phyloP scores from a whole-genome alignment of 352 stramenopile genomes.

The Paralagenidium karlingii region DNA sequence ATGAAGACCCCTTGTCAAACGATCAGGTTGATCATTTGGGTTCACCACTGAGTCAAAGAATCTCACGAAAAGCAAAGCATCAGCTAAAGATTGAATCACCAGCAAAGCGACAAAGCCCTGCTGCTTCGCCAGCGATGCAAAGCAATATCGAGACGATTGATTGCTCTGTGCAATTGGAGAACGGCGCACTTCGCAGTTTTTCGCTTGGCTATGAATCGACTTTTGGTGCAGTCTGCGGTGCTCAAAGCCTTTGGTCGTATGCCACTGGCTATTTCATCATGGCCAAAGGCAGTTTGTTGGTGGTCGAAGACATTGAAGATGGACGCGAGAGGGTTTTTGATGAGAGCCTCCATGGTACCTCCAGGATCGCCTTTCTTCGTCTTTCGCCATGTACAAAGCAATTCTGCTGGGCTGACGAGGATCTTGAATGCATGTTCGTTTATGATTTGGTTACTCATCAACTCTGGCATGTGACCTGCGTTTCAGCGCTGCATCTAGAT shows the following conservation, averaged over 20 bases:
- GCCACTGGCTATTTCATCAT: constrained; percentile 17
- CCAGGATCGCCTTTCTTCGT: constrained; percentile 14
- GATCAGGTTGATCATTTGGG: no score
- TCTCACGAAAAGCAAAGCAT: background rate
- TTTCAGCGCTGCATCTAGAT: no score
- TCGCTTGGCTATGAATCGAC: constrained; percentile 2
- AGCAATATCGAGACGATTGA: constrained; percentile 2
- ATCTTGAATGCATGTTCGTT: no score
- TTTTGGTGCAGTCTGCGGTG: constrained; percentile 12
- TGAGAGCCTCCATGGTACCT: constrained; percentile 1
- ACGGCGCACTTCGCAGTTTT: background rate
- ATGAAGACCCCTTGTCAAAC: no score
- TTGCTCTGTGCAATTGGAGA: background rate
- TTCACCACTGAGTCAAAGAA: no score
- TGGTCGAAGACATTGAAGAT: constrained; percentile 20
- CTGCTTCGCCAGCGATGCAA: constrained; percentile 11
- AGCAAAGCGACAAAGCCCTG: constrained; percentile 1
- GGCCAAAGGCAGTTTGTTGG: constrained; percentile 7
- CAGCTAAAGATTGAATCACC: background rate
- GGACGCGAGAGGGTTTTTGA: constrained; percentile 11
- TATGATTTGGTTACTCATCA: no score
- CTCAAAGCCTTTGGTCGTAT: no score
- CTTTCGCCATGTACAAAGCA: constrained; percentile 11
- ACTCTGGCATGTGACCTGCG: no score
- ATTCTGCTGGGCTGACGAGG: no score